Base-by-base conservation (phyloP, 176 grass and related monocot genomes). In the Triticum timopheevii region DNA sequence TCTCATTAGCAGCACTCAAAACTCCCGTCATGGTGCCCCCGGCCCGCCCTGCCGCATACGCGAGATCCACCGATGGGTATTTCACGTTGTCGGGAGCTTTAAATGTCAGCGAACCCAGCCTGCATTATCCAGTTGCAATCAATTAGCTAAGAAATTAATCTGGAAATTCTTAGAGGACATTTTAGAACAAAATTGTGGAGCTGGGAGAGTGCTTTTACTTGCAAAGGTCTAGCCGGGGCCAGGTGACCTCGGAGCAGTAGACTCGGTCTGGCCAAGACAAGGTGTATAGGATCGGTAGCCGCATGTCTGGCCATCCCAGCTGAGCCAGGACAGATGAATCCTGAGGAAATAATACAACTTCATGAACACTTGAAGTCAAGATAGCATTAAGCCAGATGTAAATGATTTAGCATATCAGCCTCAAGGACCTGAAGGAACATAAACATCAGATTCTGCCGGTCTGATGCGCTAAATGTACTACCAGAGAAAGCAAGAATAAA, bases 21-120 rank as follows among this genome's bases (percentile, higher is more conserved):
- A 99, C 97, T 91, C 97, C 94, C 24, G 97, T 99, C 97, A 99
- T 99, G 22, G 97, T 99, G 36, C 97, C 94, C 16, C 97, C 97
- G 45, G 97, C 97, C 59, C 97, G 76, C 13, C 97, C 97, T 81
- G 97, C 97, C 24, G 97, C 90, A 38, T 99, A 99, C 0, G 97
- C 90, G 13, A 99, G 92, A 81, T 99, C 89, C 78, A 99, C 91
- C 2, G 97, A 99, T 45, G 97, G 97, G 88, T 93, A 99, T 84
- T 99, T 99, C 81, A 90, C 90, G 39, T 99, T 90, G 65, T 99
- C 94, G 13, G 97, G 97, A 86, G 89, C 76, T 91, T 96, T 94
- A 58, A 99, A 99, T 54, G 97, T 99, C 82, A 99, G 27, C 6
- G 97, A 96, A 34, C 94, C 94, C n/a, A 93, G 65, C 88, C 95